Evolutionary conservation across 2,329 filamentous ascomycete species (phyloP).

Genomic region (Chrysoporthe austroafricana): DNA sequence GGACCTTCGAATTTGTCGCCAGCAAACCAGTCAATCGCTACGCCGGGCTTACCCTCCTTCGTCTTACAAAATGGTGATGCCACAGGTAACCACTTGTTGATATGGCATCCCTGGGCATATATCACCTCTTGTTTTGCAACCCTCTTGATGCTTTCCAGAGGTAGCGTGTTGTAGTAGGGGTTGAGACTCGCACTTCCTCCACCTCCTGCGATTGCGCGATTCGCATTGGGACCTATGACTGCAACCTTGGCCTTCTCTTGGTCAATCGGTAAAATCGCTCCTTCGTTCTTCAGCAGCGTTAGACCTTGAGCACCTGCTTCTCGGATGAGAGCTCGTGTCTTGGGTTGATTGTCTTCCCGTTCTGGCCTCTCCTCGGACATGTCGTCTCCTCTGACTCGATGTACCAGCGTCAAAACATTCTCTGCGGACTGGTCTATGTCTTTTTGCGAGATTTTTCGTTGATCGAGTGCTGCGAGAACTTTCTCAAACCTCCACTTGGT

Average conservation of each 20-base stretch:
- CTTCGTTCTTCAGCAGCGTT: constrained; percentile 67
- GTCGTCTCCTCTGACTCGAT: constrained; percentile 64
- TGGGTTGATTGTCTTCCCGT: constrained; percentile 58
- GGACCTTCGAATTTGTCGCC: constrained; percentile 65
- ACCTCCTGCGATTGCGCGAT: constrained; percentile 68
- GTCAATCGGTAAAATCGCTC: constrained; percentile 60
- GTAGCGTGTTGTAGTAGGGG: constrained; percentile 69
- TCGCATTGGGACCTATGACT: constrained; percentile 70
- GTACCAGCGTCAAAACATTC: constrained; percentile 62
- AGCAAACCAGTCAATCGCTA: constrained; percentile 66
- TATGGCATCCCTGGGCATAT: constrained; percentile 66
- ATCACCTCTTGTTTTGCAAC: constrained; percentile 58
- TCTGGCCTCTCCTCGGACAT: constrained; percentile 61
- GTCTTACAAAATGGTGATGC: constrained; percentile 63
- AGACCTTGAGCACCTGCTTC: constrained; percentile 65
- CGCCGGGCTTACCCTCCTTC: constrained; percentile 60
- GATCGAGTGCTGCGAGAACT: constrained; percentile 55
- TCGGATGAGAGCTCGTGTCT: constrained; percentile 63
- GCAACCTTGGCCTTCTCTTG: constrained; percentile 61
- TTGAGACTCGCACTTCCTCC: constrained; percentile 71
- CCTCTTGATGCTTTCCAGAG: constrained; percentile 64
- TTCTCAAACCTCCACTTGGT: constrained; percentile 61
- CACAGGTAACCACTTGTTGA: constrained; percentile 67
- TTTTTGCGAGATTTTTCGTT: constrained; percentile 50
- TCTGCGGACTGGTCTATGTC: constrained; percentile 63